phyloP scores from a whole-genome alignment of 768 basidiomycete genomes.

The Nidularia sp. region DNA sequence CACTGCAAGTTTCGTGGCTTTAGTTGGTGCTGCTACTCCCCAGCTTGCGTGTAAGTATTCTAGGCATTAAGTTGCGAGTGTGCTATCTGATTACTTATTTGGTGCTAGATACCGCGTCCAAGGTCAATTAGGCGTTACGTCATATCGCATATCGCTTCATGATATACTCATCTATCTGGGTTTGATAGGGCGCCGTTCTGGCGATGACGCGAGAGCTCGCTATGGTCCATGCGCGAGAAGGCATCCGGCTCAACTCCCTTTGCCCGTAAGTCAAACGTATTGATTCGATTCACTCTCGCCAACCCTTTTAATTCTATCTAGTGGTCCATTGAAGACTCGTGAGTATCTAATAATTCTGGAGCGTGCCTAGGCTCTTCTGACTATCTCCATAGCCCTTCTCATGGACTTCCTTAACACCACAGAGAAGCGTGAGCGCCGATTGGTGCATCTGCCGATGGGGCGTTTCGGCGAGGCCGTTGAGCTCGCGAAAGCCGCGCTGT shows the following conservation, averaged over 20 bases:
- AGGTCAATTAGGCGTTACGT: slow-evolving; percentile 37
- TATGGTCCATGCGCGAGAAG: slow-evolving; percentile 96
- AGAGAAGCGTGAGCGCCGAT: slow-evolving; percentile 88
- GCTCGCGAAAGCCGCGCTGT: slow-evolving; percentile 87
- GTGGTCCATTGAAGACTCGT: slow-evolving; percentile 95
- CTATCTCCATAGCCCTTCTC: slow-evolving; percentile 64
- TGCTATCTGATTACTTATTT: slow-evolving; percentile 9
- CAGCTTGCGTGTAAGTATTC: slow-evolving; percentile 84
- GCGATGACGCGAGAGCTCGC: slow-evolving; percentile 98
- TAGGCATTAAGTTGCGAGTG: neutral
- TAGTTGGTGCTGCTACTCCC: slow-evolving; percentile 95
- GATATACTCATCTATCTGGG: neutral
- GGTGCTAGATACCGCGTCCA: slow-evolving; percentile 83
- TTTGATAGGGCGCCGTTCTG: slow-evolving; percentile 82
- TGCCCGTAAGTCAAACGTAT: slow-evolving; percentile 73
- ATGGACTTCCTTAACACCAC: slow-evolving; percentile 98
- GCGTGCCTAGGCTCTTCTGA: too few species aligned
- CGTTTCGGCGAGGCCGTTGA: slow-evolving; percentile 97
- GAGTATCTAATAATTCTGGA: slow-evolving; percentile 20
- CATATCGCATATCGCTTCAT: neutral
- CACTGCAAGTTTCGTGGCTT: slow-evolving; percentile 94
- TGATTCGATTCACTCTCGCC: slow-evolving; percentile 1
- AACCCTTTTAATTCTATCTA: slow-evolving; percentile 19
- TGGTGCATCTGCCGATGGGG: slow-evolving; percentile 94
- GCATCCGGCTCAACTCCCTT: slow-evolving; percentile 92